phyloP scores from a whole-genome alignment of 2,329 filamentous ascomycete genomes.

The Nigrospora sphaerica region DNA sequence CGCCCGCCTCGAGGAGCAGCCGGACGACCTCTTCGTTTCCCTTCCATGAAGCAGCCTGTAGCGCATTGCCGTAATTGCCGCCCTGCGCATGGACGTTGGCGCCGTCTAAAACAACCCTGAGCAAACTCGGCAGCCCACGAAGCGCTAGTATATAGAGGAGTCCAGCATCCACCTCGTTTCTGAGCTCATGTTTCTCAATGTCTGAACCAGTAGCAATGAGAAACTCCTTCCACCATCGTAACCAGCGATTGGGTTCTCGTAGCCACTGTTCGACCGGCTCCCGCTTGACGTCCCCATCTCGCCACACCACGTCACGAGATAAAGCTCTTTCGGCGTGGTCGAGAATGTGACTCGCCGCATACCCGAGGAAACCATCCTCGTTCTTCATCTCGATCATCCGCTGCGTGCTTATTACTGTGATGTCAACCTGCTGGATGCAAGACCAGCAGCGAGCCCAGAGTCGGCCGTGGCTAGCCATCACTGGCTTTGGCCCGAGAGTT shows the following conservation, averaged over 20 bases:
- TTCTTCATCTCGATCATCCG: background rate
- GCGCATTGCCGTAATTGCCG: too few species aligned
- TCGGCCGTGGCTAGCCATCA: conserved; percentile 3
- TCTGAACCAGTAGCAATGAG: background rate
- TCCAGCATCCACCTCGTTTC: background rate
- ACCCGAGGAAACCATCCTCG: conserved; percentile 5
- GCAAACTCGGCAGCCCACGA: background rate
- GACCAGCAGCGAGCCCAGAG: conserved; percentile 5
- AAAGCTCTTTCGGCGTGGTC: conserved; percentile 5
- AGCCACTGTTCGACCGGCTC: background rate
- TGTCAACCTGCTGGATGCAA: conserved; percentile 3
- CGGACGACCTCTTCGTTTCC: too few species aligned
- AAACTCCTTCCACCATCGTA: background rate
- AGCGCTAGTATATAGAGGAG: conserved; percentile 1
- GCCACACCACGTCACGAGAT: background rate
- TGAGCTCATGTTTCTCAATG: background rate
- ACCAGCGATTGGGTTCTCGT: background rate
- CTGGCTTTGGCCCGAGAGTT: conserved; percentile 1
- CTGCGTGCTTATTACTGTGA: background rate
- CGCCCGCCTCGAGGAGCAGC: too few species aligned
- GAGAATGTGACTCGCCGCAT: conserved; percentile 3
- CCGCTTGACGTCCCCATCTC: background rate
- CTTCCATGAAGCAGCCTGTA: too few species aligned
- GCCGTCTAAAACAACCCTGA: background rate
- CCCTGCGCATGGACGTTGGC: background rate